These are phyloP conservation scores for Suillus alpinus DNA, from an alignment of 768 basidiomycete genomes.

Conservation along the genomic window DNA sequence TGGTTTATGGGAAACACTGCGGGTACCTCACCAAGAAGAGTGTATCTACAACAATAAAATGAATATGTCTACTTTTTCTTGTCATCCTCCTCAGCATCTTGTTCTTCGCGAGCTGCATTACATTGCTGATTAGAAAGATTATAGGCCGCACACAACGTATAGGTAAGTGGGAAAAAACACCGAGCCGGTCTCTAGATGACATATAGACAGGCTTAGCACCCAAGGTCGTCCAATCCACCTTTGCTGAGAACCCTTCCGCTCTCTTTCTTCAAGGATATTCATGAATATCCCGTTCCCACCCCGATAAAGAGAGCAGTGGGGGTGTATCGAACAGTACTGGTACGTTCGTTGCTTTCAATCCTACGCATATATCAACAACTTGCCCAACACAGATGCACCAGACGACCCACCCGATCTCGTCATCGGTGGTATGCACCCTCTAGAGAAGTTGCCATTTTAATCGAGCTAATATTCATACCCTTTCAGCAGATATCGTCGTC, in stretches of 20 bases:
- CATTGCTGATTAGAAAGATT: too few relatives aligned
- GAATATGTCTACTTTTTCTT: too few relatives aligned
- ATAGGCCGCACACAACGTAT: too few relatives aligned
- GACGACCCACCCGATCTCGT: conserved; percentile 79
- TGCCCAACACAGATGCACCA: conserved; percentile 44
- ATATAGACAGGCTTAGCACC: conserved; percentile 51
- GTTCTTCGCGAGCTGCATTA: too few relatives aligned
- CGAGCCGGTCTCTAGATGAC: background rate
- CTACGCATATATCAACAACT: background rate
- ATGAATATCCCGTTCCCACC: conserved; percentile 75
- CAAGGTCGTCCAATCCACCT: conserved; percentile 72
- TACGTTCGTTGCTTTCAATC: conserved; percentile 2
- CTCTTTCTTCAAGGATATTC: conserved; percentile 63
- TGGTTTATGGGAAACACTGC: too few relatives aligned
- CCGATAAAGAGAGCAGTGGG: conserved; percentile 80
- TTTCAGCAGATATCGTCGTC: conserved; percentile 92
- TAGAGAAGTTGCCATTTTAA: background rate
- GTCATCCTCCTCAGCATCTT: too few relatives aligned
- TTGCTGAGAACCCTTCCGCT: conserved; percentile 76
- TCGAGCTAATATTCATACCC: conserved; percentile 1
- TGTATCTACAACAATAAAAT: too few relatives aligned
- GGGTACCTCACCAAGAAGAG: too few relatives aligned
- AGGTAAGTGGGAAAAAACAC: too few relatives aligned
- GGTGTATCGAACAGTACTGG: too few relatives aligned
- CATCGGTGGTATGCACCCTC: conserved; percentile 54